Conservation (phyloP, 495 filamentous ascomycete genomes). For the Tuber brumale region DNA sequence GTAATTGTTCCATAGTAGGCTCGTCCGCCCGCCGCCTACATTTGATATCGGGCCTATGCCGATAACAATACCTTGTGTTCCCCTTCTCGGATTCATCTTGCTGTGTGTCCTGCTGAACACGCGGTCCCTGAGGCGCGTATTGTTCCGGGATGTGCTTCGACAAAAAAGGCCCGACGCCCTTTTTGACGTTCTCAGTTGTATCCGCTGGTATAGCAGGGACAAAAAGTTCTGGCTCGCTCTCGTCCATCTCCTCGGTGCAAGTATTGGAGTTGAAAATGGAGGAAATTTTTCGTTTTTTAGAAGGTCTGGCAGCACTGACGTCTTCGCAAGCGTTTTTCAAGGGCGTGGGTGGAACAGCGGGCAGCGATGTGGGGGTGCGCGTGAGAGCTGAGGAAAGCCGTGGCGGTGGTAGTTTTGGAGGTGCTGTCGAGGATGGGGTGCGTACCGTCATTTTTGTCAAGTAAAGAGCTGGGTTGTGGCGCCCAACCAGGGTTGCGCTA, state of each 20-base stretch:
- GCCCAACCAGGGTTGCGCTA: conserved; percentile 22
- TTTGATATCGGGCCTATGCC: conserved; percentile 89
- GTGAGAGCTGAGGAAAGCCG: conserved; percentile 15
- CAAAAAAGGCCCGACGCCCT: conserved; percentile 68
- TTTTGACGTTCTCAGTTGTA: conserved; percentile 35
- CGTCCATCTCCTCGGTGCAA: conserved; percentile 25
- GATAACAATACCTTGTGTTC: conserved; percentile 92
- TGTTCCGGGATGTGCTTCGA: conserved; percentile 75
- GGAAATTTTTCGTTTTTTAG: conserved; percentile 31
- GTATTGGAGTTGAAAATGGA: conserved; percentile 26
- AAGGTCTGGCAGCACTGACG: conserved; percentile 19
- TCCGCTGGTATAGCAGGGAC: conserved; percentile 37
- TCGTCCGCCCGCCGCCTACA: conserved; percentile 89
- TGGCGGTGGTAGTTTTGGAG: conserved; percentile 10
- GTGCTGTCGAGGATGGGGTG: conserved; percentile 20
- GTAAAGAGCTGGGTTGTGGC: conserved; percentile 26
- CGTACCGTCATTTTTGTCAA: conserved; percentile 33
- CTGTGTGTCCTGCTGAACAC: conserved; percentile 41
- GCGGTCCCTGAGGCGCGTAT: conserved; percentile 58
- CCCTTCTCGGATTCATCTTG: conserved; percentile 46
- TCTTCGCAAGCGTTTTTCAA: conserved; percentile 20
- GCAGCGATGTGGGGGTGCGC: conserved; percentile 20
- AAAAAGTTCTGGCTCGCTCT: conserved; percentile 31
- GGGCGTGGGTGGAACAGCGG: conserved; percentile 12
- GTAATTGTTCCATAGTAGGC: conserved; percentile 88